These are phyloP conservation scores for Skeletonema marinoi DNA, from an alignment of 108 stramenopile genomes.

Conservation along the genomic window DNA sequence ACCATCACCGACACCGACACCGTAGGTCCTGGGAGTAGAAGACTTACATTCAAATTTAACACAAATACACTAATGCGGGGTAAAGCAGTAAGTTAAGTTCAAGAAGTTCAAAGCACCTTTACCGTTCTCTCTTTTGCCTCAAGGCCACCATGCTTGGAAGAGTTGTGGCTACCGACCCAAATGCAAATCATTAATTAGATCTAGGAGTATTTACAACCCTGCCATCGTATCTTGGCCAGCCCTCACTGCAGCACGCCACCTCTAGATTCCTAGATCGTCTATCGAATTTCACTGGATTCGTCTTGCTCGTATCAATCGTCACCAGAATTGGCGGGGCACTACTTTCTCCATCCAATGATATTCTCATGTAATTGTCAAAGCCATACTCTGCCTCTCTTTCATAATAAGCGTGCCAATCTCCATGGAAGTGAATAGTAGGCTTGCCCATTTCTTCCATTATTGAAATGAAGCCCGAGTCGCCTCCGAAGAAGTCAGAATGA, in stretches of 20 bases:
- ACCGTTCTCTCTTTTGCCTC: too few relatives aligned
- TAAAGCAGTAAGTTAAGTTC: too few relatives aligned
- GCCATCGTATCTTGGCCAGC: conserved; percentile 25
- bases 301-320: conserved; percentile 30
- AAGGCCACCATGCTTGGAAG: too few relatives aligned
- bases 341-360: conserved; percentile 38
- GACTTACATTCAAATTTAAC: too few relatives aligned
- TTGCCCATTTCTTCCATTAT: conserved; percentile 28
- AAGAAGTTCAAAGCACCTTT: too few relatives aligned
- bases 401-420: conserved; percentile 44
- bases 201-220: background rate
- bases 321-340: conserved; percentile 27
- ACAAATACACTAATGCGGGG: too few relatives aligned
- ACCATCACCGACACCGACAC: too few relatives aligned
- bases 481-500: conserved; percentile 45
- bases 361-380: conserved; percentile 39
- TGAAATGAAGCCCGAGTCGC: conserved; percentile 20
- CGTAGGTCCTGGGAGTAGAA: too few relatives aligned
- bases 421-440: conserved; percentile 72
- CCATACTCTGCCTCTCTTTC: conserved; percentile 34
- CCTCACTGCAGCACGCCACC: conserved; percentile 41
- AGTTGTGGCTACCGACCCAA: too few relatives aligned
- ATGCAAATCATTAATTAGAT: background rate
- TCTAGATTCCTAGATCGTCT: conserved; percentile 25
- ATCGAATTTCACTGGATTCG: conserved; percentile 33